These are phyloP conservation scores for Aspergillaceae sp. DNA, from an alignment of 2,329 filamentous ascomycete genomes.

Conservation along the genomic window DNA sequence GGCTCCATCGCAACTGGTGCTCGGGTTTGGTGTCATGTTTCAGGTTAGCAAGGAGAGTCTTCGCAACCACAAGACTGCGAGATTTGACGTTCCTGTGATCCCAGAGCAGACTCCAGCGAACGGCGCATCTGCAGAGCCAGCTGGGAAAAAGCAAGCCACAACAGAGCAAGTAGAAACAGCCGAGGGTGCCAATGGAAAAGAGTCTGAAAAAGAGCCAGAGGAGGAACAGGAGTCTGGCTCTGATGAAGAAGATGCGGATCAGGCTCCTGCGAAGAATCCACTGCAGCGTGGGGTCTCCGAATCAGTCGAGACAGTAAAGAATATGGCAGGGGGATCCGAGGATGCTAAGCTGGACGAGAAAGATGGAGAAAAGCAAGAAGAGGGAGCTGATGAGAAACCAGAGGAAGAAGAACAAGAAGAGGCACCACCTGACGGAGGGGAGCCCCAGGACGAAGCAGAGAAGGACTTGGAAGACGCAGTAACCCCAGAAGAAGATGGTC, in stretches of 20 bases:
- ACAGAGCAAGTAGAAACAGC: constrained; percentile 9
- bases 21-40: constrained; percentile 84
- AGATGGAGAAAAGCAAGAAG: constrained; percentile 21
- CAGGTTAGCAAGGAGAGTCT: constrained; percentile 83
- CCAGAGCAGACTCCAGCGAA: constrained; percentile 7
- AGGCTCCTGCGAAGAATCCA: constrained; percentile 8
- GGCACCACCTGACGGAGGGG: constrained; percentile 13
- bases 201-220: constrained; percentile 15
- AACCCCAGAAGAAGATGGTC: constrained; percentile 5
- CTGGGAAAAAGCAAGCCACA: neutral
- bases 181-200: constrained; percentile 13
- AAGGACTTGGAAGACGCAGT: constrained; percentile 24
- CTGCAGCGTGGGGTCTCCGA: constrained; percentile 12
- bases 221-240: constrained; percentile 13
- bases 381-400: constrained; percentile 1
- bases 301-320: constrained; percentile 14
- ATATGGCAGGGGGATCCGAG: constrained; percentile 11
- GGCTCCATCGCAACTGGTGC: constrained; percentile 73
- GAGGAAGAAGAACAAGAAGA: constrained; percentile 9
- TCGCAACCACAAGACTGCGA: constrained; percentile 67
- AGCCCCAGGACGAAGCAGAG: constrained; percentile 19
- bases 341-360: constrained; percentile 18
- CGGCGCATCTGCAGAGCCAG: neutral
- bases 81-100: constrained; percentile 37
- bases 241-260: constrained; percentile 11